Conservation (phyloP, 2,329 filamentous ascomycete genomes). For the Pezicula radicicola region DNA sequence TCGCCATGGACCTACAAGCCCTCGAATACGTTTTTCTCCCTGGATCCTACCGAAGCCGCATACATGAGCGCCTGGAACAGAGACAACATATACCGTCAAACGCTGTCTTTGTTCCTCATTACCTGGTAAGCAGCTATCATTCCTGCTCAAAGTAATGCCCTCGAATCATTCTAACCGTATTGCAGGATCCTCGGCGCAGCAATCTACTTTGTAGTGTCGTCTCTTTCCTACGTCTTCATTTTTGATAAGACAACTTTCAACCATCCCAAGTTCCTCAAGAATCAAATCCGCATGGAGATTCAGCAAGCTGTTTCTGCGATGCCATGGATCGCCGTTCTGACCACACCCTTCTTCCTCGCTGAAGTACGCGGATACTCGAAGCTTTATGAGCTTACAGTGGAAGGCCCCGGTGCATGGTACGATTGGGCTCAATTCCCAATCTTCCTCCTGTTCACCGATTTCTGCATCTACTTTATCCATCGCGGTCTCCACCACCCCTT, state of each 20-base stretch:
- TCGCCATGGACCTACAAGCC: slow-evolving; percentile 69
- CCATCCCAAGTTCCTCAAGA: slow-evolving; percentile 93
- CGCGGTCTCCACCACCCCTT: slow-evolving; percentile 76
- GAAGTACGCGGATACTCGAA: slow-evolving; percentile 84
- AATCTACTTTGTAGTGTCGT: slow-evolving; percentile 81
- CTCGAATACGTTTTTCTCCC: slow-evolving; percentile 64
- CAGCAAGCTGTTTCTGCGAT: slow-evolving; percentile 72
- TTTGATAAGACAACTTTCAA: slow-evolving; percentile 88
- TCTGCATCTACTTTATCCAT: slow-evolving; percentile 89
- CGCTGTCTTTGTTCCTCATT: slow-evolving; percentile 73
- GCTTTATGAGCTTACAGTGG: slow-evolving; percentile 76
- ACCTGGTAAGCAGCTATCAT: slow-evolving; percentile 64
- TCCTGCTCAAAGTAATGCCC: not conserved
- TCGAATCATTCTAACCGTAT: slow-evolving; percentile 7
- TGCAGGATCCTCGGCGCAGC: slow-evolving; percentile 78
- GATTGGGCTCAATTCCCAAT: slow-evolving; percentile 80
- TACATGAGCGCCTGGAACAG: slow-evolving; percentile 76
- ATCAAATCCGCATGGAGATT: slow-evolving; percentile 87
- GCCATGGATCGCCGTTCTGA: slow-evolving; percentile 80
- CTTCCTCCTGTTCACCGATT: slow-evolving; percentile 86
- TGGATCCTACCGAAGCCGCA: slow-evolving; percentile 72
- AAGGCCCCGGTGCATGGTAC: slow-evolving; percentile 77
- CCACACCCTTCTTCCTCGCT: slow-evolving; percentile 73
- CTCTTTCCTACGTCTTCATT: slow-evolving; percentile 80
- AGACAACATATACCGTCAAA: slow-evolving; percentile 75